phyloP scores from a whole-genome alignment of 805 yeast genomes.

The Yarrowia sp. region DNA sequence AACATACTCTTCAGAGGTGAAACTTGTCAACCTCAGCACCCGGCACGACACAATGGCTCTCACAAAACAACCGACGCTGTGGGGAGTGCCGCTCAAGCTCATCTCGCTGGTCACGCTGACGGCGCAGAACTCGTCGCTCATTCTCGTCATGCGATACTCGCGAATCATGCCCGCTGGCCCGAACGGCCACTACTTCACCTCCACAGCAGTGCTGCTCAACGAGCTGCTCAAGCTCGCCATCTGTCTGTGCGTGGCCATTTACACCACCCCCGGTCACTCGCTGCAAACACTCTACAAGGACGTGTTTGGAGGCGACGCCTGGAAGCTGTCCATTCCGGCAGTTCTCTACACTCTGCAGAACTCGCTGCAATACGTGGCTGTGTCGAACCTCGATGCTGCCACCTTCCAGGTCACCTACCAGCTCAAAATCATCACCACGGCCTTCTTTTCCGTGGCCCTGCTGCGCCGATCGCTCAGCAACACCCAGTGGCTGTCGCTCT shows the following conservation, averaged over 20 bases:
- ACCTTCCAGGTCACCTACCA: constrained; percentile 56
- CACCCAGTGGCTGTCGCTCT: constrained; percentile 51
- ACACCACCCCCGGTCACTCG: constrained; percentile 44
- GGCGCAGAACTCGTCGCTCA: constrained; percentile 52
- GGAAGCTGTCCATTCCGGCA: constrained; percentile 55
- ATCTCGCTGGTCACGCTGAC: constrained; percentile 52
- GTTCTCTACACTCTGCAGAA: constrained; percentile 53
- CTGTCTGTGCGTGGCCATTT: constrained; percentile 47
- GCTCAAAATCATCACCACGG: constrained; percentile 55
- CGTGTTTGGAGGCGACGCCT: constrained; percentile 51
- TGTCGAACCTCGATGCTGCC: constrained; percentile 54
- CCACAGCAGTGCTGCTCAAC: constrained; percentile 54
- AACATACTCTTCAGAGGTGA: neutral
- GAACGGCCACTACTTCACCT: constrained; percentile 50
- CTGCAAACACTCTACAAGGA: constrained; percentile 42
- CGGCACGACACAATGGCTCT: constrained; percentile 17
- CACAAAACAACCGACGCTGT: constrained; percentile 39
- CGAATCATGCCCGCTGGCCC: constrained; percentile 52
- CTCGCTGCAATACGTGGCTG: constrained; percentile 54
- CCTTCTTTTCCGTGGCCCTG: constrained; percentile 53
- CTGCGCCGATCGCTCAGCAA: constrained; percentile 49
- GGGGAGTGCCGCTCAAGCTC: constrained; percentile 49
- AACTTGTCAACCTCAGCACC: constrained; percentile 4
- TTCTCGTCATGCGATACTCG: constrained; percentile 54
- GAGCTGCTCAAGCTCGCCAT: constrained; percentile 51